phyloP scores from a whole-genome alignment of 108 stramenopile species.

The Schizochytrium sp. region DNA sequence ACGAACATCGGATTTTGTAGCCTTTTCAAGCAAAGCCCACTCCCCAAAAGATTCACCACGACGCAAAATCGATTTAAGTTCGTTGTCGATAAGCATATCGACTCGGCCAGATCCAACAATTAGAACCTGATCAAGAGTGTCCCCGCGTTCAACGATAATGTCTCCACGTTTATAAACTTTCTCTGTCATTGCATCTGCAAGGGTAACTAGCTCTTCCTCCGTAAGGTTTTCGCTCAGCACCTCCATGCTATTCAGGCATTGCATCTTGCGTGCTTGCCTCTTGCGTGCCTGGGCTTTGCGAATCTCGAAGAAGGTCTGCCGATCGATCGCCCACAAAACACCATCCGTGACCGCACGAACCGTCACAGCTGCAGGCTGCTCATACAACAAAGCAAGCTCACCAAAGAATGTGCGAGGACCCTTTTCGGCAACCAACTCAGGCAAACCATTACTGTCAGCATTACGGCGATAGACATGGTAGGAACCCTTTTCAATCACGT shows the following conservation, averaged over 20 bases:
- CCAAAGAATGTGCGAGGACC: slow-evolving; percentile 40
- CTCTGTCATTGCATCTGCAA: slow-evolving; percentile 51
- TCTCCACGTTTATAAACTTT: background rate
- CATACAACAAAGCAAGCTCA: slow-evolving; percentile 50
- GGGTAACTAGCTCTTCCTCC: slow-evolving; percentile 12
- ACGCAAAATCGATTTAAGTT: background rate
- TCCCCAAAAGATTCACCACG: slow-evolving; percentile 35
- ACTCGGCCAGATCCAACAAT: slow-evolving; percentile 45
- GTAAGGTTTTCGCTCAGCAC: slow-evolving; percentile 15
- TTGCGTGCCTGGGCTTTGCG: slow-evolving; percentile 60
- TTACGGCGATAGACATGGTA: slow-evolving; percentile 33
- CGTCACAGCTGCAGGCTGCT: slow-evolving; percentile 36
- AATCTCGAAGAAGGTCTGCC: slow-evolving; percentile 53
- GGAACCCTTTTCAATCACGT: slow-evolving; percentile 46
- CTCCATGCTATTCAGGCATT: slow-evolving; percentile 43
- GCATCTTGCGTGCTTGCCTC: slow-evolving; percentile 33
- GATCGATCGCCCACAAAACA: slow-evolving; percentile 43
- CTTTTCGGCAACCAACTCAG: slow-evolving; percentile 58
- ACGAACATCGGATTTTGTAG: slow-evolving; percentile 28
- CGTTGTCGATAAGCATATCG: slow-evolving; percentile 3
- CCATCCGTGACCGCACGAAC: slow-evolving; percentile 59
- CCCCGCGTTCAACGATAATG: slow-evolving; percentile 29
- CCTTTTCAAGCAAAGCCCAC: slow-evolving; percentile 37
- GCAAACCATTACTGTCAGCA: background rate
- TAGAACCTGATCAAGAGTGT: slow-evolving; percentile 40